Conservation (phyloP, 306 rosid species). For the Malus orientalis region DNA sequence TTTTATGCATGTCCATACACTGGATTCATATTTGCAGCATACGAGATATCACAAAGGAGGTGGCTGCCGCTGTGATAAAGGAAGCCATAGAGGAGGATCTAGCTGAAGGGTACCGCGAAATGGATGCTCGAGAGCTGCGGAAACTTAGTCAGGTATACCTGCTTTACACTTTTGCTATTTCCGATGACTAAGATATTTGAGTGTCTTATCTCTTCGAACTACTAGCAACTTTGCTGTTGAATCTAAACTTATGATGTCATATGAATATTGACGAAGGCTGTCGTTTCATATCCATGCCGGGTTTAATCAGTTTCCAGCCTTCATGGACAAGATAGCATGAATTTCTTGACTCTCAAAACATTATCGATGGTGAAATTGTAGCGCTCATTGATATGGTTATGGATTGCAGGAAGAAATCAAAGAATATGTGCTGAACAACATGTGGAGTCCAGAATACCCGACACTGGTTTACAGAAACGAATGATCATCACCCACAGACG, state of each 20-base stretch:
- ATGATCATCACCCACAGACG: slow-evolving; percentile 13
- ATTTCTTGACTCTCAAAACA: background rate
- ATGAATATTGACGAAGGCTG: background rate
- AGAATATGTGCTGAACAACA: slow-evolving; percentile 58
- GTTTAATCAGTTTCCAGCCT: background rate
- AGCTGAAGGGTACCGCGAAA: slow-evolving; percentile 76
- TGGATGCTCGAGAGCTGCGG: slow-evolving; percentile 76
- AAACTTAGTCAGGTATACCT: slow-evolving; percentile 55
- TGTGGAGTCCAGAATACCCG: slow-evolving; percentile 93
- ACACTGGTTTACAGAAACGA: slow-evolving; percentile 69
- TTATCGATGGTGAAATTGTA: background rate
- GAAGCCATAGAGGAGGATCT: slow-evolving; percentile 90
- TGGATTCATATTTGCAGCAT: slow-evolving; percentile 50
- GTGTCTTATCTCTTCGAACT: background rate
- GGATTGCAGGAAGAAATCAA: slow-evolving; percentile 61
- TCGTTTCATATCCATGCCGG: background rate
- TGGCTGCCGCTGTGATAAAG: slow-evolving; percentile 84
- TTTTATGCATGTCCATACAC: slow-evolving; percentile 15
- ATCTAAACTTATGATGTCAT: background rate
- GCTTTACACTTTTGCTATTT: background rate
- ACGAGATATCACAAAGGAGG: slow-evolving; percentile 85
- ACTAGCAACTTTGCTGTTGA: background rate
- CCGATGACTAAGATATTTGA: background rate
- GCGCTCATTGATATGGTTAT: background rate
- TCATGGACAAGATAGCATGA: background rate